A percentile compares a stretch with the other conserved stretches of the same genome.
These are phyloP conservation scores for Coniochaeta pulveracea DNA, from an alignment of 2,329 filamentous ascomycete species.

Conservation along the genomic window DNA sequence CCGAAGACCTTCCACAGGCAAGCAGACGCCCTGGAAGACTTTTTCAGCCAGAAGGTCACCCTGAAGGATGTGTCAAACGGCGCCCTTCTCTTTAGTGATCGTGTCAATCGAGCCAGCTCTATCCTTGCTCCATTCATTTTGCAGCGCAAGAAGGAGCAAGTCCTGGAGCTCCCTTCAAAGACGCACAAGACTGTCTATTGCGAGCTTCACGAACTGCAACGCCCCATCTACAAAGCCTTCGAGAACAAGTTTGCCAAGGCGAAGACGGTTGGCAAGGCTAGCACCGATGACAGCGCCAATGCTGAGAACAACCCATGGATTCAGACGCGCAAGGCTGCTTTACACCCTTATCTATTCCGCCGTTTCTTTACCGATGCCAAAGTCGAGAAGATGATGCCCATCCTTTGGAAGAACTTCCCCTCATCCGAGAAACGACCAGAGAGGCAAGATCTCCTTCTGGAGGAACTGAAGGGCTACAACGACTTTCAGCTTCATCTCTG, in stretches of 20 bases:
- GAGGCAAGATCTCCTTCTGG: constrained; percentile 38
- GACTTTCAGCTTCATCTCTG: constrained; percentile 57
- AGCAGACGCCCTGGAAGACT: constrained; percentile 67
- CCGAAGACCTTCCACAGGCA: constrained; percentile 69
- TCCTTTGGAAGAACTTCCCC: constrained; percentile 59
- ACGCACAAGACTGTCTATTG: constrained; percentile 69
- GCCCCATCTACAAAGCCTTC: constrained; percentile 57
- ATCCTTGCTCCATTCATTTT: constrained; percentile 95
- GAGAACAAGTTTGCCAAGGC: constrained; percentile 52
- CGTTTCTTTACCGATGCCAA: constrained; percentile 66
- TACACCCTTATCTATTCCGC: constrained; percentile 82
- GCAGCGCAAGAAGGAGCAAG: constrained; percentile 85
- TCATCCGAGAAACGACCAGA: constrained; percentile 41
- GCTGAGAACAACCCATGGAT: constrained; percentile 61
- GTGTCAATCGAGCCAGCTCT: constrained; percentile 74
- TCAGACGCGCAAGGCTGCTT: constrained; percentile 82
- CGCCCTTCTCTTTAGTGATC: constrained; percentile 74
- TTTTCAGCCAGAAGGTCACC: constrained; percentile 88
- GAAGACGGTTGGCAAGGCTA: constrained; percentile 43
- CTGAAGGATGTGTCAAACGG: constrained; percentile 70
- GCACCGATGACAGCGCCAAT: constrained; percentile 39
- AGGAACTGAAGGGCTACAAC: constrained; percentile 45
- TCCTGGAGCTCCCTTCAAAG: constrained; percentile 81
- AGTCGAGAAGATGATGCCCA: constrained; percentile 66
- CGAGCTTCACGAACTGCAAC: constrained; percentile 63